Conservation (phyloP, 1,139 yeast species). For the Fermentozyma sake region DNA sequence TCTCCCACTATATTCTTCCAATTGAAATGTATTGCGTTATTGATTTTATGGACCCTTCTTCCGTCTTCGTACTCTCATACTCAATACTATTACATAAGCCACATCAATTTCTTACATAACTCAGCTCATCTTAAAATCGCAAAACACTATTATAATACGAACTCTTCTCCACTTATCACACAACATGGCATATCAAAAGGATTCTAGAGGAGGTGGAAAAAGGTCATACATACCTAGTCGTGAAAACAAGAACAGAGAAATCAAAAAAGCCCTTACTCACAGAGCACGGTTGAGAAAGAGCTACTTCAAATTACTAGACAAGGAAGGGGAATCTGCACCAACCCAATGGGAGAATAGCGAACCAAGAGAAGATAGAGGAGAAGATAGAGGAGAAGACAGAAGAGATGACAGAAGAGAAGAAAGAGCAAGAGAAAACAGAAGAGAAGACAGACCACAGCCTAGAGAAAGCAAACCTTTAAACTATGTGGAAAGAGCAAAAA, state of each 20-base stretch:
- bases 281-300: slow-evolving; percentile 80
- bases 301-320: slow-evolving; percentile 74
- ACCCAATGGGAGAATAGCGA: no score
- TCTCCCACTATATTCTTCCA: no score
- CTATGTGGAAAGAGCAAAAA: slow-evolving; percentile 45
- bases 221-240: slow-evolving; percentile 34
- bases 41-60: no score
- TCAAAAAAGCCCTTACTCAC: slow-evolving; percentile 71
- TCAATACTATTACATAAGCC: no score
- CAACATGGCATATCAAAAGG: no score
- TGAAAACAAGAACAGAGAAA: slow-evolving; percentile 50
- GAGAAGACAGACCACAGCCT: slow-evolving; percentile 2
- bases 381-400: slow-evolving; percentile 4
- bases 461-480: slow-evolving; percentile 14
- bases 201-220: slow-evolving; percentile 5
- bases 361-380: slow-evolving; percentile 5
- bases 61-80: no score
- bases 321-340: slow-evolving; percentile 57
- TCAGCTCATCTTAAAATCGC: no score
- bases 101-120: no score
- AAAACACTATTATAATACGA: no score
- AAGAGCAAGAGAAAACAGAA: slow-evolving; percentile 3
- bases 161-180: no score
- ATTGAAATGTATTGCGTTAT: no score
- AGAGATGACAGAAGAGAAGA: slow-evolving; percentile 2